Evolutionary conservation across 2,329 filamentous ascomycete genomes (phyloP).

Genomic region (Sporothrix mexicana): DNA sequence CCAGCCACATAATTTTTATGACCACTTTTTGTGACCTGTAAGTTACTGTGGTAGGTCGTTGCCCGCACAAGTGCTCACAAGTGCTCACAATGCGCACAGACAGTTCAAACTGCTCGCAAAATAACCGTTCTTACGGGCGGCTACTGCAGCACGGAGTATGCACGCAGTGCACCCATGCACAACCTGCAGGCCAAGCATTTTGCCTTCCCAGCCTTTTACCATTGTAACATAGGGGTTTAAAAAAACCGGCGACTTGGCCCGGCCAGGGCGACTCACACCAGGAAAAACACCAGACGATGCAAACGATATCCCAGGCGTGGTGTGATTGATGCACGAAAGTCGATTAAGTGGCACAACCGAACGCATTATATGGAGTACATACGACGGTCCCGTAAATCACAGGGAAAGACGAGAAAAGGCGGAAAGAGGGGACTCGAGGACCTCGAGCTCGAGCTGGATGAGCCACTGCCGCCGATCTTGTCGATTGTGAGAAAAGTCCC

Average conservation of each 20-base stretch:
- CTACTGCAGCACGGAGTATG: neutral
- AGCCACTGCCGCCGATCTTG: neutral
- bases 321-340: conserved; percentile 2
- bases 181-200: neutral
- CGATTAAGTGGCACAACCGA: conserved; percentile 11
- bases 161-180: neutral
- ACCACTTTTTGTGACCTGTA: too few relatives aligned
- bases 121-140: neutral
- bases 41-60: neutral
- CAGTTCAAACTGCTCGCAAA: neutral
- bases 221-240: too few relatives aligned
- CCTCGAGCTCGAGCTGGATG: too few relatives aligned
- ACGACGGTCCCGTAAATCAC: neutral
- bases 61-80: neutral
- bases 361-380: too few relatives aligned
- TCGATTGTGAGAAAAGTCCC: conserved; percentile 20
- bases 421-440: neutral
- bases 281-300: neutral
- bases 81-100: too few relatives aligned
- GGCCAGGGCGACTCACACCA: too few relatives aligned
- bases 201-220: neutral
- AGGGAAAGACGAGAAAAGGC: neutral
- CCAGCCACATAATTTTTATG: neutral
- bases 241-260: neutral
- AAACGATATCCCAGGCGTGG: neutral